These are phyloP conservation scores for Pichia nanzhaoensis DNA, from an alignment of 805 yeast species.

Conservation along the genomic window DNA sequence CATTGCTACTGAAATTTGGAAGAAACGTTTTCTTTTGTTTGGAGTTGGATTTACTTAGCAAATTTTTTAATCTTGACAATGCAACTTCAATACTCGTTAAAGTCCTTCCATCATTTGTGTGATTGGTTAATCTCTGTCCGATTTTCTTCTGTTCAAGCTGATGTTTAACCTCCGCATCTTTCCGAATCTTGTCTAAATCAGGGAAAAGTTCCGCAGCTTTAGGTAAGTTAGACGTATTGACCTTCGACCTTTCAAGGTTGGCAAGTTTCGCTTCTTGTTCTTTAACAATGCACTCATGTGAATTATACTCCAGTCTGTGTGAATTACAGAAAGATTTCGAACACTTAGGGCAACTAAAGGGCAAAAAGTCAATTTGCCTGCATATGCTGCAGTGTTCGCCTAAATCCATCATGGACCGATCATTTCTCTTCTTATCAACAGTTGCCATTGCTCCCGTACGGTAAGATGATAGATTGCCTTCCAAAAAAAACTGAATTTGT, in stretches of 20 bases:
- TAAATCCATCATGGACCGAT: slow-evolving; percentile 41
- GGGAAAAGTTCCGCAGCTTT: slow-evolving; percentile 46
- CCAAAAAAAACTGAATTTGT: background rate
- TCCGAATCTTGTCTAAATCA: slow-evolving; percentile 38
- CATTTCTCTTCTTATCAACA: slow-evolving; percentile 11
- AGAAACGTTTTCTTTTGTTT: slow-evolving; percentile 7
- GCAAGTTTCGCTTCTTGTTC: slow-evolving; percentile 16
- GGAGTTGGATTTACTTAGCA: slow-evolving; percentile 4
- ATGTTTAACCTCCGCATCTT: slow-evolving; percentile 28
- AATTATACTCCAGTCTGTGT: slow-evolving; percentile 36
- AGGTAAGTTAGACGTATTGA: slow-evolving; percentile 24
- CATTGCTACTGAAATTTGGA: background rate
- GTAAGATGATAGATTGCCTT: background rate
- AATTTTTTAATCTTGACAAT: slow-evolving; percentile 12
- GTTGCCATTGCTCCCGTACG: background rate
- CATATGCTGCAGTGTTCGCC: slow-evolving; percentile 54
- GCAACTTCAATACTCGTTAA: slow-evolving; percentile 15
- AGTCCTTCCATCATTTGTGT: slow-evolving; percentile 1
- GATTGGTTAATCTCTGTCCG: slow-evolving; percentile 11
- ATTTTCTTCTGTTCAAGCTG: slow-evolving; percentile 7
- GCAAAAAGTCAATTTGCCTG: slow-evolving; percentile 49
- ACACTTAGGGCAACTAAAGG: slow-evolving; percentile 43
- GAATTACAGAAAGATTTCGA: slow-evolving; percentile 40
- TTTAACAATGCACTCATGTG: slow-evolving; percentile 23
- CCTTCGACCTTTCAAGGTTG: slow-evolving; percentile 5